Evolutionary conservation across 2,329 filamentous ascomycete genomes (phyloP), one percentile per base, ranked within the genome.

Genomic region (Aspergillus ibericus): DNA sequence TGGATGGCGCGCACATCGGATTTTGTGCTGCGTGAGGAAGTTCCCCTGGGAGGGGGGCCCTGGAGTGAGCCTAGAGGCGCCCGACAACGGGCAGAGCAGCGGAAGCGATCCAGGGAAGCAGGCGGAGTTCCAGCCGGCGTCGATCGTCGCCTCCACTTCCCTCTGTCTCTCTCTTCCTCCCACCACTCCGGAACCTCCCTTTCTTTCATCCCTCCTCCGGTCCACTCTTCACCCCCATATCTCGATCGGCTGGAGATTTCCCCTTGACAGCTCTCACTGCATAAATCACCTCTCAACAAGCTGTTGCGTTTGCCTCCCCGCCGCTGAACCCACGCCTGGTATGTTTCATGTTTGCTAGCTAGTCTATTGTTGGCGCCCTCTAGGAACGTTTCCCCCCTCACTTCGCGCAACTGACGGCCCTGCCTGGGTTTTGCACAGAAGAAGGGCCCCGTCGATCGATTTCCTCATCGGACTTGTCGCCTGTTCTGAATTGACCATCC

Each of bases 91-190:
- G 16, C 32, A 46, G 44, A 51, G 44, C 35, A 35, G 51, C 51
- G 36, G 51, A 53, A 53, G 51, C 36, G 54, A 50, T 29, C 38
- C 40, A 53, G 34, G 55, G 55, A 58, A 58, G 40, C 27, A 29
- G 53, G 53, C 52, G 57, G 57, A 59, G 56, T 55, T 48, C 29
- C 38, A 51, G 47, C 47, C 48, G 44, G 29, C 59, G 53, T 52
- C 55, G 55, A 59, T 61, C 59, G 25, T 56, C 52, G 34, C 55
- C 52, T 58, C 60, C 38, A 53, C 57, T 53, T 52, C 32, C 34
- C n/a, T 12, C 53, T 49, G 32, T 12, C 42, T 38, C 20, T 12
- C 53, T 49, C 40, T n/a, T 34, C 15, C 54, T 32, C 35, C 27
- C 52, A 29, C 35, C 42, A 18, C 49, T 34, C 55, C 58, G 18